phyloP scores from a whole-genome alignment of 2,329 filamentous ascomycete genomes.

The Exophiala sideris region DNA sequence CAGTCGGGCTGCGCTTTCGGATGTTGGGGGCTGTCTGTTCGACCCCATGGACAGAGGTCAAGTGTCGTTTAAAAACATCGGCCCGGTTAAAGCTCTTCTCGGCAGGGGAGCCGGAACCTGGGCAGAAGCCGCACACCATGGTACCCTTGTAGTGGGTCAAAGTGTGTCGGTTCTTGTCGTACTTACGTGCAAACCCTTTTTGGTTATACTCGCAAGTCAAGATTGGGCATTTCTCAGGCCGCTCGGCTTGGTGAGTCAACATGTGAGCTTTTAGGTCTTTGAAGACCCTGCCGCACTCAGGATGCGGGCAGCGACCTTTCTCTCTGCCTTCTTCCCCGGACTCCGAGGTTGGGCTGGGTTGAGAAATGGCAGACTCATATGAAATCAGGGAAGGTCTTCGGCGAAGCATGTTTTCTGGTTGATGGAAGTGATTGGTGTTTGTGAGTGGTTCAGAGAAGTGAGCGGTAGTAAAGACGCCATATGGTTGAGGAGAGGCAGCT shows the following conservation, averaged over 20 bases:
- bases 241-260: constrained; percentile 86
- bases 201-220: constrained; percentile 85
- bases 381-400: constrained; percentile 60
- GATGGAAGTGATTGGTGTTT: constrained; percentile 28
- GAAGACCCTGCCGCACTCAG: constrained; percentile 80
- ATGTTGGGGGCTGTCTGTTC: constrained; percentile 92
- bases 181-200: constrained; percentile 92
- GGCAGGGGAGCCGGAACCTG: constrained; percentile 78
- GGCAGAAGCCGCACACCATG: constrained; percentile 95
- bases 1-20: constrained; percentile 65
- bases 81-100: constrained; percentile 96
- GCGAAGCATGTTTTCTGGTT: constrained; percentile 25
- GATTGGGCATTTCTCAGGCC: constrained; percentile 92
- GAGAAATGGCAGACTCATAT: constrained; percentile 63
- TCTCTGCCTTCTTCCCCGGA: constrained; percentile 59
- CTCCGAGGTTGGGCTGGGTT: constrained; percentile 58
- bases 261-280: constrained; percentile 92
- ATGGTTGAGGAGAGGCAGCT: constrained; percentile 30
- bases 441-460: constrained; percentile 29
- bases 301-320: constrained; percentile 72
- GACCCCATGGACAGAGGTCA: constrained; percentile 86
- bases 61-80: constrained; percentile 91
- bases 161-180: constrained; percentile 93
- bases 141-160: constrained; percentile 95
- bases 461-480: constrained; percentile 29